Base-by-base conservation (phyloP, 371 early-diverging fungal genomes). In the Rhizomucor pusillus region DNA sequence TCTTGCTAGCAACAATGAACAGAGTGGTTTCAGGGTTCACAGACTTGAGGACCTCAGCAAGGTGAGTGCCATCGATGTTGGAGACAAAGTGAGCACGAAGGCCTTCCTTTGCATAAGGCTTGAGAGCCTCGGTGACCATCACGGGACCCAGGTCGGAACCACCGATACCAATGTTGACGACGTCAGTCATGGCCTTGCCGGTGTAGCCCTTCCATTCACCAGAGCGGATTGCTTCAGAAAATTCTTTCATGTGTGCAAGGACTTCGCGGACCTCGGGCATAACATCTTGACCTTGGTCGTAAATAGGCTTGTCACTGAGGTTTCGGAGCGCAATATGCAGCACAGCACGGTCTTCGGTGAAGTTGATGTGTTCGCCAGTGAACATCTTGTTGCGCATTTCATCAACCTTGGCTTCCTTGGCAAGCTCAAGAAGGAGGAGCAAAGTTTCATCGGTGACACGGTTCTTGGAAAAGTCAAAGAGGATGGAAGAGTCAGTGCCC, bases 131-230 rank as follows among this genome's bases (percentile, higher is more conserved):
- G 22, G 94, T 95, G 29, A 97, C 98, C 96, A 99, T 95, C 55
- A 95, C 93, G 18, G 99, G 99, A 29, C 99, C 99, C 45, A 99
- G 84, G 75, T 99, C 99, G n/a, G 97, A 96, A 65, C 99, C 99
- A 66, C 99, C 99, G 66, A 99, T 99, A 67, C 99, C 99, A 71
- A 99, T 98, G 81, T 98, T 98, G 67, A 99, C 94, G 36, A 99
- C 77, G 61, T 95, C 95, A 43, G 92, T 92, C 64, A 99, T 93
- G 39, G 70, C 63, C 75, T 96, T 87, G 63, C 98, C 98, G 23
- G 98, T 94, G 67, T 91, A 94, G 33, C 99, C 97, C 68, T 82
- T 90, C 94, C 99, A 94, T 52, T 73, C 75, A 40, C 98, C 97
- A 24, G 85, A 83, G 29, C 96, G 89, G 60, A 99, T 85, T 14